These are phyloP conservation scores for Acanthamoeba culbertsoni DNA, from an alignment of 208 protist species.

Conservation along the genomic window DNA sequence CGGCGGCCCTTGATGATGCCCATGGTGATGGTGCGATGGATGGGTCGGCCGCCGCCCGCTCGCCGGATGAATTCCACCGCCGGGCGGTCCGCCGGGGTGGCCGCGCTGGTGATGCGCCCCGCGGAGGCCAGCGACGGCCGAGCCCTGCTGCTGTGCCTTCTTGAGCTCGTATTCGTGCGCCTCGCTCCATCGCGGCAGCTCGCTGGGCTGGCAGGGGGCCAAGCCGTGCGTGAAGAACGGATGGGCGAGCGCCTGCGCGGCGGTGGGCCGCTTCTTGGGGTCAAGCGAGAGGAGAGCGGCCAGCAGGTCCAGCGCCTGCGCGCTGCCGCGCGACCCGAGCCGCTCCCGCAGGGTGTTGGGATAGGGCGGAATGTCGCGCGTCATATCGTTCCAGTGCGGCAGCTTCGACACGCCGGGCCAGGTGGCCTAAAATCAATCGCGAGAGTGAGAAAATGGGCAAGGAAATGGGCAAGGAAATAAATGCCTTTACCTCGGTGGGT, in stretches of 20 bases:
- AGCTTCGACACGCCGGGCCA: neutral
- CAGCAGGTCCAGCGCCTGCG: constrained; percentile 71
- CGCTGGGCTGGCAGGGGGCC: neutral
- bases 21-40: neutral
- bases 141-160: neutral
- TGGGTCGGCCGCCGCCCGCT: neutral
- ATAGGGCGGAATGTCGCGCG: neutral
- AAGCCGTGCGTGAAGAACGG: constrained; percentile 81
- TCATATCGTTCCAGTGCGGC: neutral
- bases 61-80: neutral
- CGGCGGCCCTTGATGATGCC: neutral
- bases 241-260: constrained; percentile 79
- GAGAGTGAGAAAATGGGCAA: neutral
- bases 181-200: neutral
- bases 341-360: constrained; percentile 26
- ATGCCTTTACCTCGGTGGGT: constrained; percentile 53
- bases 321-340: neutral
- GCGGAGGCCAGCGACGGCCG: neutral
- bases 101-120: neutral
- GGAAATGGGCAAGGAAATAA: neutral
- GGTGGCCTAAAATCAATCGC: neutral
- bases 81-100: neutral
- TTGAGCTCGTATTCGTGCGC: constrained; percentile 49
- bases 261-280: constrained; percentile 77
- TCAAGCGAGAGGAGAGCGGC: constrained; percentile 78